Conservation (phyloP, 2,329 filamentous ascomycete genomes). For the Phialophora tarda region DNA sequence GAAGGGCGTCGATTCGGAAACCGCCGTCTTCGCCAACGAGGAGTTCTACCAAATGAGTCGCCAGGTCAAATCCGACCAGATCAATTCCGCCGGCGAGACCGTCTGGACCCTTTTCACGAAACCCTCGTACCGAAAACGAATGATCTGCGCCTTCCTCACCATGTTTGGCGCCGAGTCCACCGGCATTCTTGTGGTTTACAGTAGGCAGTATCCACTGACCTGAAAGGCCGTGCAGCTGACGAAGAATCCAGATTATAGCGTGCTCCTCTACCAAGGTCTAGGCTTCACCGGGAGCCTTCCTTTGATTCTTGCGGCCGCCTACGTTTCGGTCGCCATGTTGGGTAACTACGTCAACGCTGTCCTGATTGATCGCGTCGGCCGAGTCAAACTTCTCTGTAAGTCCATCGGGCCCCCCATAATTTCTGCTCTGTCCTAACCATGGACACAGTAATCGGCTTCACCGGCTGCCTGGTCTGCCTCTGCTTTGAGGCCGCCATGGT, state of each 20-base stretch:
- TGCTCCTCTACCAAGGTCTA: slow-evolving; percentile 17
- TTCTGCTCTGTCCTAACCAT: too few relatives aligned
- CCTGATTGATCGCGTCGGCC: slow-evolving; percentile 29
- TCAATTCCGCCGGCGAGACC: not conserved
- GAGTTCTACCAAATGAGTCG: slow-evolving; percentile 23
- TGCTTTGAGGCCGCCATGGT: slow-evolving; percentile 22
- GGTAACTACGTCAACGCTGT: slow-evolving; percentile 20
- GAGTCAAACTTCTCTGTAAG: slow-evolving; percentile 34
- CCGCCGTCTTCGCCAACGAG: slow-evolving; percentile 1
- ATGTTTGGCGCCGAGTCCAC: slow-evolving; percentile 22
- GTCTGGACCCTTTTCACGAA: slow-evolving; percentile 14
- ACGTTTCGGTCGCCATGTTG: slow-evolving; percentile 11
- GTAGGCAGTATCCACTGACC: too few relatives aligned
- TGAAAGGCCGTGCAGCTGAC: too few relatives aligned
- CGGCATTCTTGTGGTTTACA: slow-evolving; percentile 21
- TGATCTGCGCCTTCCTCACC: slow-evolving; percentile 13
- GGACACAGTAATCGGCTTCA: slow-evolving; percentile 28
- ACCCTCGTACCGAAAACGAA: slow-evolving; percentile 18
- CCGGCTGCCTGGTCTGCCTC: slow-evolving; percentile 15
- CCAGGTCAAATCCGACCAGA: slow-evolving; percentile 12
- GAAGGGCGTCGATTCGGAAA: slow-evolving; percentile 4
- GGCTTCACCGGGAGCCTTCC: slow-evolving; percentile 9
- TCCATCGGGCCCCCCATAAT: too few relatives aligned
- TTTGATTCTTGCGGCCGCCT: slow-evolving; percentile 13
- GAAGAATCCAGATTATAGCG: slow-evolving; percentile 23